Conservation (phyloP, 108 stramenopile species). For the Pseudonitzschia pungens region DNA sequence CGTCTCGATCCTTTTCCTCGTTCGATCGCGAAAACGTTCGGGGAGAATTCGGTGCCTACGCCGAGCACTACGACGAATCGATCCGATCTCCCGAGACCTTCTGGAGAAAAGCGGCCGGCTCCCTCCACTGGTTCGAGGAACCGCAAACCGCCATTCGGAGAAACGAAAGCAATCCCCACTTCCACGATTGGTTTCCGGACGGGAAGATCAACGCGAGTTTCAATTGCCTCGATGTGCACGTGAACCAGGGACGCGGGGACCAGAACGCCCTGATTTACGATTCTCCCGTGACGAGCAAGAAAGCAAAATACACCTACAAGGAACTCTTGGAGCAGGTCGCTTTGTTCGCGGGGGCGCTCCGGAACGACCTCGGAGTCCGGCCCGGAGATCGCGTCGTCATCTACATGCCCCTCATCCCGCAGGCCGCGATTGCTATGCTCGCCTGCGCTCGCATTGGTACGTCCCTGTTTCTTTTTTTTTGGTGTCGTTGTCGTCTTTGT, state of each 20-base stretch:
- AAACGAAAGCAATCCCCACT: conserved; percentile 17
- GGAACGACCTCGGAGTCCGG: conserved; percentile 48
- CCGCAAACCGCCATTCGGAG: conserved; percentile 28
- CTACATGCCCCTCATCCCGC: conserved; percentile 88
- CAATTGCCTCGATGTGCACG: conserved; percentile 74
- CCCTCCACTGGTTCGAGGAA: conserved; percentile 34
- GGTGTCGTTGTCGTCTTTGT: no score
- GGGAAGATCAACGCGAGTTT: conserved; percentile 67
- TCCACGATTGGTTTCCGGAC: conserved; percentile 49
- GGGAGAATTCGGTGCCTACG: conserved; percentile 39
- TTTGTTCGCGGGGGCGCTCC: conserved; percentile 50
- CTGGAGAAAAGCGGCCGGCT: conserved; percentile 34
- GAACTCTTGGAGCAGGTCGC: conserved; percentile 64
- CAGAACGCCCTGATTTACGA: conserved; percentile 66
- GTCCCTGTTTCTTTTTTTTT: no score
- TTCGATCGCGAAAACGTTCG: conserved; percentile 9
- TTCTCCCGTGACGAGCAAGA: conserved; percentile 49
- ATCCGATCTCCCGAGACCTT: conserved; percentile 36
- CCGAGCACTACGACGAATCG: conserved; percentile 33
- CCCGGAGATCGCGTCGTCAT: conserved; percentile 75
- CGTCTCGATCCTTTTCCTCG: neutral
- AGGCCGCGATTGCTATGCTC: conserved; percentile 77
- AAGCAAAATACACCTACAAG: conserved; percentile 44
- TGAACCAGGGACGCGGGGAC: conserved; percentile 54
- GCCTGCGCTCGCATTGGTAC: conserved; percentile 71